Evolutionary conservation across 1,139 yeast genomes (phyloP).

Genomic region (Geotrichum fermentans): DNA sequence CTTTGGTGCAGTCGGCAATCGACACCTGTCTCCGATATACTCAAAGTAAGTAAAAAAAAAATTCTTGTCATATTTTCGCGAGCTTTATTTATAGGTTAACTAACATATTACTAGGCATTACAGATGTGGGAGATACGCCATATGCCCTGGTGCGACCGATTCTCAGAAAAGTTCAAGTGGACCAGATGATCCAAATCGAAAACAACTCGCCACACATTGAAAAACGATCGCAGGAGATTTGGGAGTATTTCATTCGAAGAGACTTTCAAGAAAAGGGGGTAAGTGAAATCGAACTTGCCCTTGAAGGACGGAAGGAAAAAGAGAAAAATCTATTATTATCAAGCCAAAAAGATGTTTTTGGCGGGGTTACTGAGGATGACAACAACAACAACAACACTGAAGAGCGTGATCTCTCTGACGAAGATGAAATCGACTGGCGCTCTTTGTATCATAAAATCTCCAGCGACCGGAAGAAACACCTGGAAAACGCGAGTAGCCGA

Average conservation of each 20-base stretch:
- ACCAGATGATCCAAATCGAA: conserved; percentile 27
- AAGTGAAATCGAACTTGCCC: conserved; percentile 1
- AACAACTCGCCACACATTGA: conserved; percentile 23
- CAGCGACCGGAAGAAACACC: conserved; percentile 2
- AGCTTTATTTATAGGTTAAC: conserved; percentile 19
- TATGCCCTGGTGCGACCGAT: conserved; percentile 27
- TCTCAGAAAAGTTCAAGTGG: conserved; percentile 22
- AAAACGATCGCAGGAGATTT: conserved; percentile 25
- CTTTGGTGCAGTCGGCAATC: conserved; percentile 13
- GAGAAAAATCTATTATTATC: background rate
- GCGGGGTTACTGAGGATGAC: background rate
- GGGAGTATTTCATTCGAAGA: conserved; percentile 24
- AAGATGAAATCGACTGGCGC: conserved; percentile 6
- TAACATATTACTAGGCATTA: conserved; percentile 18
- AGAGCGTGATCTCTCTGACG: no score
- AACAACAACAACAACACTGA: no score
- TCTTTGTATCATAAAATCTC: conserved; percentile 7
- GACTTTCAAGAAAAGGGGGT: conserved; percentile 25
- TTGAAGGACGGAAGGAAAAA: background rate
- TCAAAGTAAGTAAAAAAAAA: conserved; percentile 14
- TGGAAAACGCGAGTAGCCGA: conserved; percentile 10
- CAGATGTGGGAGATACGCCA: conserved; percentile 29
- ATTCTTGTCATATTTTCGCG: conserved; percentile 16
- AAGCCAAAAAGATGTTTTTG: background rate
- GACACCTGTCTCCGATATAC: conserved; percentile 11